These are phyloP conservation scores for Fusarium devonianum DNA, from an alignment of 2,329 filamentous ascomycete genomes.

Conservation along the genomic window DNA sequence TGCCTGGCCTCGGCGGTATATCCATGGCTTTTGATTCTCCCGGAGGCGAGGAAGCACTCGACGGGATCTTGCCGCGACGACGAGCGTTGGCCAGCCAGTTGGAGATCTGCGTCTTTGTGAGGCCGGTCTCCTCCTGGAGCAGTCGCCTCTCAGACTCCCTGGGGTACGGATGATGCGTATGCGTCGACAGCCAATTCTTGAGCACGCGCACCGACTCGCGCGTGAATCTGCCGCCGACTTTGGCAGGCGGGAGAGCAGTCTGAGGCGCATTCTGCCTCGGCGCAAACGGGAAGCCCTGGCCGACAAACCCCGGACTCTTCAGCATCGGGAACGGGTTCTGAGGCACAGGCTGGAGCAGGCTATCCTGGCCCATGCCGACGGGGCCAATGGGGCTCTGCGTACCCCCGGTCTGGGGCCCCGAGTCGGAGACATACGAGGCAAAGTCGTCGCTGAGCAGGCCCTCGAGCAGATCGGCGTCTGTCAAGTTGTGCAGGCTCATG, in stretches of 20 bases:
- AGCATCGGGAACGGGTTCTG: conserved; percentile 1
- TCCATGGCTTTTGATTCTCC: conserved; percentile 54
- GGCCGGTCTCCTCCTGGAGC: conserved; percentile 75
- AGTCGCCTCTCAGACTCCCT: conserved; percentile 81
- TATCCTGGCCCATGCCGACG: not conserved
- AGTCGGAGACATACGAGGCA: conserved; percentile 19
- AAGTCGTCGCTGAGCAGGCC: conserved; percentile 27
- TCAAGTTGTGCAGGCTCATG: conserved; percentile 22
- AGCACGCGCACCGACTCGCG: conserved; percentile 76
- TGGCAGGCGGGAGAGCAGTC: conserved; percentile 16
- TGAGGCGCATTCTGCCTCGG: not conserved
- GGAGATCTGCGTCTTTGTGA: conserved; percentile 79
- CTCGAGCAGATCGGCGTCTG: conserved; percentile 28
- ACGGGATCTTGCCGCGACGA: conserved; percentile 72
- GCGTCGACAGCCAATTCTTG: conserved; percentile 79
- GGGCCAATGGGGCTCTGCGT: not conserved
- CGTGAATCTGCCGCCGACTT: conserved; percentile 57
- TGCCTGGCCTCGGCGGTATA: conserved; percentile 57
- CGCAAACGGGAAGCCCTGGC: not conserved
- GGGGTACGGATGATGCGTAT: conserved; percentile 81
- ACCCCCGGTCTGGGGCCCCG: conserved; percentile 1
- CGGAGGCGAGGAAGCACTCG: conserved; percentile 23
- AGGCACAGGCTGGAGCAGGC: not conserved
- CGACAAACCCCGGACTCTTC: not conserved
- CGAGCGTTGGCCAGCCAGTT: conserved; percentile 91